A percentile compares a stretch with the other conserved stretches of the same genome.
Evolutionary conservation across 1,139 yeast genomes (phyloP).

Genomic region (Debaryomycetaceae sp.): DNA sequence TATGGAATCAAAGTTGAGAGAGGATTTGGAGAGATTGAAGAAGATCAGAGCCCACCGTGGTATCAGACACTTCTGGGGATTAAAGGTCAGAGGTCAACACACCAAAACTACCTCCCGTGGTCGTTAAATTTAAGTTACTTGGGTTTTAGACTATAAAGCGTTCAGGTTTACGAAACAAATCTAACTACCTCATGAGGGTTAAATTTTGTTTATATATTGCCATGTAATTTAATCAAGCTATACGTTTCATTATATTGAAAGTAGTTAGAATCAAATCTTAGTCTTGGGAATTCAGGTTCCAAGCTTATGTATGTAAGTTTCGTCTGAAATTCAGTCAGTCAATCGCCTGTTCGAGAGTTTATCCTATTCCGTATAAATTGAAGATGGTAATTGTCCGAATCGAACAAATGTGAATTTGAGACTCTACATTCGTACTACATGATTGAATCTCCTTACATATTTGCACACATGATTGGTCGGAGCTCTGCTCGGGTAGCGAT

Average conservation of each 20-base stretch:
- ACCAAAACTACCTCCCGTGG: constrained; percentile 99
- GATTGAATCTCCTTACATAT: no score
- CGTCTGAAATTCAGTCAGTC: no score
- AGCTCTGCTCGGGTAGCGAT: no score
- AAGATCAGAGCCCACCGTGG: constrained; percentile 99
- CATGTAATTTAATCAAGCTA: constrained; percentile 20
- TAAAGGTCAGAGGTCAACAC: constrained; percentile 97
- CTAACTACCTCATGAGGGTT: neutral
- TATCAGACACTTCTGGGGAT: constrained; percentile 99
- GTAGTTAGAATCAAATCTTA: neutral
- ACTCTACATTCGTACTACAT: no score
- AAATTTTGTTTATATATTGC: constrained; percentile 8
- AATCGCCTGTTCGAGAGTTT: no score
- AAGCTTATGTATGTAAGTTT: neutral
- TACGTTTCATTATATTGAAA: constrained; percentile 5
- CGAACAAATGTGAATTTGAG: no score
- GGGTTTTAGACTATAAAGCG: constrained; percentile 6
- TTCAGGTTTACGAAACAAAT: neutral
- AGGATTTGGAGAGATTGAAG: constrained; percentile 99
- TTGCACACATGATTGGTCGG: no score
- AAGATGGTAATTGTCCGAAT: no score
- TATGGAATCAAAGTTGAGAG: constrained; percentile 99
- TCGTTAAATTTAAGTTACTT: constrained; percentile 34
- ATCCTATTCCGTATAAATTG: no score
- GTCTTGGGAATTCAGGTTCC: neutral